Base-by-base conservation (phyloP, 805 yeast genomes). In the Starmerella roubikii region DNA sequence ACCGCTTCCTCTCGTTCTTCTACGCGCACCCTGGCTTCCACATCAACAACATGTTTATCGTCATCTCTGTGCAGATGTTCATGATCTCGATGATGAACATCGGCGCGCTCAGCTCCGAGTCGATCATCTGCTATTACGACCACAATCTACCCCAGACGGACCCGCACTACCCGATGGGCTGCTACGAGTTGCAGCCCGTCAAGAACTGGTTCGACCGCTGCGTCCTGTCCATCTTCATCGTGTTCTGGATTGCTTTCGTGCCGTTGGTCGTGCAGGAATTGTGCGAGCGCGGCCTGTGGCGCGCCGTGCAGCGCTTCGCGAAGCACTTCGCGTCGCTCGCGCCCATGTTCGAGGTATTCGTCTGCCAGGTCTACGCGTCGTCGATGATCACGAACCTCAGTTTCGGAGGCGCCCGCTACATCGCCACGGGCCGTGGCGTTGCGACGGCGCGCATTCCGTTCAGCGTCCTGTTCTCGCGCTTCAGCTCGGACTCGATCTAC, bases 11-110 rank as follows among this genome's bases (percentile, higher is more conserved):
- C 37, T 83, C 96, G 0, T 88, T 88, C 60, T 88, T 82, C 59
- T 88, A 88, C 61, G 97, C 97, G 0, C 97, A 88, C 58, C 88
- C 95, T 10, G 97, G 97, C 5, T 88, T 88, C 64, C 97, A 88
- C 59, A 65, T 88, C 51, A 88, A 88, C 57, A 88, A 88, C 56
- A 65, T 86, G 49, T 82, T 86, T 53, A 88, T 88, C 45, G 76
- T 84, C 51, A 58, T 84, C 27, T 84, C 96, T 0, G 76, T 85
- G n/a, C 91, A 83, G 53, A 57, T 84, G 53, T 86, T 88, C 58
- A 78, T 86, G 77, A 54, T 86, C 41, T 74, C 83, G 4, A 60
- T 84, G 52, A 66, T 84, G 22, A 83, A 81, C 57, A 62, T 88
- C 47, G 95, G 94, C 1, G 67, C 95, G 0, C 60, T 88, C 49